Base-by-base conservation (phyloP, 805 yeast species). In the Saturnispora hagleri region DNA sequence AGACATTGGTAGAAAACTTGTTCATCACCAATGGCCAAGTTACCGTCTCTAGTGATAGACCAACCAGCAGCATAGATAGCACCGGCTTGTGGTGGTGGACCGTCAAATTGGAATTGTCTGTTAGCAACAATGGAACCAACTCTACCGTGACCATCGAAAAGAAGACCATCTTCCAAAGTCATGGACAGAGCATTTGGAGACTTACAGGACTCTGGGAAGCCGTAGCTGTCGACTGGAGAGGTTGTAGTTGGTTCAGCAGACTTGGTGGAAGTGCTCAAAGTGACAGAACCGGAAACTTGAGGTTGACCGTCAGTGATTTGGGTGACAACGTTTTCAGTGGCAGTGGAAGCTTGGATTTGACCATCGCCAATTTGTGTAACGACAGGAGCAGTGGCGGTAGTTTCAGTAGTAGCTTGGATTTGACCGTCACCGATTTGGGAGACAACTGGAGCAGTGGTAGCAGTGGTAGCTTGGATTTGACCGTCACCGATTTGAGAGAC, bases 81-180 rank as follows among this genome's bases (percentile, higher is more conserved):
- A 67, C 79, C 79, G 48, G 77, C 82, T 69, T 79, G 83, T 57
- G 82, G 82, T 67, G 81, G 81, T 52, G 82, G 82, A 62, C 82
- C 82, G 62, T 79, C 83, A 60, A 79, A 79, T 69, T 79, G 83
- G 76, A 79, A 78, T 68, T 79, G 83, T 71, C 79, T 73, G 77
- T 77, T 77, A 55, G 81, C 80, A 59, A 77, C 82, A 66, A 77
- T 77, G 43, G 81, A 75, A 58, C 82, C 82, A 54, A 77, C 67
- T 73, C 82, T 75, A 55, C 78, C 79, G 47, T 65, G 53, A 22
- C 69, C 56, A 59, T 77, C 82, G 18, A 63, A 71, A 62, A 78
- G 69, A 43, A 73, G 61, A 45, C 74, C 65, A 41, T 57, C 63
- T 50, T 68, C 62, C 63, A 78, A 71, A 26, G 68, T 63, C 72